Base-by-base conservation (phyloP, 805 yeast species). In the Kluyveromyces wickerhamii region DNA sequence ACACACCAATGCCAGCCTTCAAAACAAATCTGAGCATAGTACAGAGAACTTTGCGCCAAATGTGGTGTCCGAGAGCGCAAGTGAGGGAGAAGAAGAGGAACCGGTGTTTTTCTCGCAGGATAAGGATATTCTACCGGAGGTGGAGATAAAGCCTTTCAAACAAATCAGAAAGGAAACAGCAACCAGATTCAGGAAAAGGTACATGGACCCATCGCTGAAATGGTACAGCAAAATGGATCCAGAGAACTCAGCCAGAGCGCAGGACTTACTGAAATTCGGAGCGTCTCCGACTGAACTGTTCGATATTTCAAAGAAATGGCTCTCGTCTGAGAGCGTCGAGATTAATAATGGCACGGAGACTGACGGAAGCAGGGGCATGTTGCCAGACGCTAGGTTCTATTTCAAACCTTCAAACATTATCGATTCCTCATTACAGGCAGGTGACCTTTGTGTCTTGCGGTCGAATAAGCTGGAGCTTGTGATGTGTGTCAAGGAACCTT, bases 381-480 rank as follows among this genome's bases (percentile, higher is more conserved):
- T 21, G 10, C 29, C 13, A 19, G 29, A 26, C 5, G 10, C 16
- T 7, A 14, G 25, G n/a, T 33, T 41, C 23, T 34, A 30, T 19
- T 32, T 46, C 28, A 16, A 23, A 11, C 40, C 44, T 7, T 24
- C 29, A 12, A 32, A 28, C 6, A 31, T 47, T n/a, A 21, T 38
- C 31, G 22, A 27, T 7, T 32, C 30, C 5, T 44, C 53, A 5
- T 34, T 75, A 11, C 43, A 60, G 6, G 59, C 75, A 3, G 88
- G 89, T 29, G 88, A 81, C 52, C 59, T 79, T 30, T 86, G 79
- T 4, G 70, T 75, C 12, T 49, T 79, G 12, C 59, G 55, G 5
- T 48, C 65, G 30, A 59, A 67, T 32, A 65, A 64, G 24, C 59
- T 68, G 4, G 68, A 66, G 32, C 57, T 79, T 13, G 69, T 72